Base-by-base conservation (phyloP, 805 yeast species). In the Metschnikowia proteae region DNA sequence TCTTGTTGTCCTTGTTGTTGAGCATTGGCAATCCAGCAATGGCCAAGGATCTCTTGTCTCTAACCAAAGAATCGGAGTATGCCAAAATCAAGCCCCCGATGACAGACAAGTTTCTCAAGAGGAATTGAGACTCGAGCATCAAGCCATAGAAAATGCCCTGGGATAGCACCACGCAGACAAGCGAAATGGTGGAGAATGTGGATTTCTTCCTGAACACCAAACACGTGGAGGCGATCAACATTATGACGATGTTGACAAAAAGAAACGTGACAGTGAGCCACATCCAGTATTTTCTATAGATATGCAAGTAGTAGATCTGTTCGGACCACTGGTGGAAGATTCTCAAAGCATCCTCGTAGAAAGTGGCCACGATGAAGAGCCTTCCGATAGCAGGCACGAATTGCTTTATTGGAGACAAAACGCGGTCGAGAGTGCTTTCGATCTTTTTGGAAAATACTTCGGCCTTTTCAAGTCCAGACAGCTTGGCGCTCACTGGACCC, bases 71-170 rank as follows among this genome's bases (percentile, higher is more conserved):
- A 65, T 92, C 97, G 47, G 92, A 82, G 50, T 89, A 80, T 5
- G 92, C 96, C 60, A 92, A 80, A 57, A 92, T 71, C 54, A 92
- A 77, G 5, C 98, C 98, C 40, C 99, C 99, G 56, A 89, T 84
- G 44, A 92, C 92, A 23, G 95, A 85, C 56, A 91, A 74, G 65
- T 89, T 90, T 71, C 97, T 83, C 61, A 89, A 77, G 59, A 94
- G 81, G 70, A 91, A 92, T 50, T 81, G 80, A 29, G 85, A 75
- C 59, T 91, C 96, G 58, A 85, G 82, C 55, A 88, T 80, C 54
- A 91, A 75, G 4, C 98, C 98, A 63, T 92, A 92, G 51, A 86
- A 86, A 10, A 91, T 56, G 5, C 96, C 97, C 72, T 92, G 99
- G 39, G 83, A 66, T 11, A 88, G 61, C 31, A 92, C 88, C 53